Evolutionary conservation across 1,284 basidiomycete genomes (phyloP).

Genomic region (Cryptococcus neoformans): DNA sequence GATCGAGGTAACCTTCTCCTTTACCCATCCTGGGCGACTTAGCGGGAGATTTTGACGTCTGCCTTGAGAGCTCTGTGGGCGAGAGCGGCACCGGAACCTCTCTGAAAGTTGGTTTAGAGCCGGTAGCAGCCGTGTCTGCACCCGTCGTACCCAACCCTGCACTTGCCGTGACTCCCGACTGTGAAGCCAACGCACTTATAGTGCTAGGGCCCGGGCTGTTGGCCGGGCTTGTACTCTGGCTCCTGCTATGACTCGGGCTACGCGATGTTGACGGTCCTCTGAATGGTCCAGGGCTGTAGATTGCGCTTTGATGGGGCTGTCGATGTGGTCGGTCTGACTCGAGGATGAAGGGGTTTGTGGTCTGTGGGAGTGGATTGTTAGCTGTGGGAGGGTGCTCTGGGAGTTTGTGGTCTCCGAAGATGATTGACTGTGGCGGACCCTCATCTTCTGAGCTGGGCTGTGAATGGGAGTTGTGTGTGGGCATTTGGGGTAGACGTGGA

Average conservation of each 20-base stretch:
- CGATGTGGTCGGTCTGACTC: neutral
- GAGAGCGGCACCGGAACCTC: constrained; percentile 5
- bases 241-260: constrained; percentile 15
- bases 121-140: constrained; percentile 1
- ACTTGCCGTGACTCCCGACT: constrained; percentile 15
- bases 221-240: constrained; percentile 7
- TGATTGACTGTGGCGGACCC: constrained; percentile 30
- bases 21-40: constrained; percentile 1
- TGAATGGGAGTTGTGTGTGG: too few species aligned
- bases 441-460: constrained; percentile 22
- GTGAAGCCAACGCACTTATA: constrained; percentile 29
- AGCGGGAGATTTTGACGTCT: constrained; percentile 9
- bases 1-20: constrained; percentile 27
- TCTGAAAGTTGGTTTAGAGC: constrained; percentile 18
- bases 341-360: neutral
- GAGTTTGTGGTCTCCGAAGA: constrained; percentile 23
- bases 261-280: constrained; percentile 11
- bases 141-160: neutral
- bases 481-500: too few species aligned
- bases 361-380: neutral
- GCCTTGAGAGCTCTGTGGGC: constrained; percentile 21
- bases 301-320: constrained; percentile 7
- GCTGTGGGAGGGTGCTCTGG: constrained; percentile 2
- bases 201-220: constrained; percentile 25
- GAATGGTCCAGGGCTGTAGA: constrained; percentile 16